Conservation (phyloP, 164 flowering plant genomes). For the Magnolia sinica region DNA sequence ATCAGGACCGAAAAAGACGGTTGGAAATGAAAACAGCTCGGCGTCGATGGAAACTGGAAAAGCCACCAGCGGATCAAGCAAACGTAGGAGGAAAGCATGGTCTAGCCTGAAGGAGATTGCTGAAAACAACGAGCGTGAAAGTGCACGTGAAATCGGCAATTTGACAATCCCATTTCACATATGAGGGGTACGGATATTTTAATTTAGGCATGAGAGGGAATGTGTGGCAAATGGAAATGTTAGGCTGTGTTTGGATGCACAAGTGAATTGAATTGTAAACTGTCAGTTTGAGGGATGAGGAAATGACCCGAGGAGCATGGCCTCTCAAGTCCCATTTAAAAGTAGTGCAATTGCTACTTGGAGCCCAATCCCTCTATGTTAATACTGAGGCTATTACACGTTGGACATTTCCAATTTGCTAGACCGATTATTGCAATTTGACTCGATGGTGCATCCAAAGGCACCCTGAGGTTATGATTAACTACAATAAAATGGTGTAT, state of each 20-base stretch:
- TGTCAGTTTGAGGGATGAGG: too few relatives aligned
- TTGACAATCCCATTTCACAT: conserved; percentile 48
- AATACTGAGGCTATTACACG: too few relatives aligned
- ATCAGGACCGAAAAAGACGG: not conserved
- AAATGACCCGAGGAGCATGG: too few relatives aligned
- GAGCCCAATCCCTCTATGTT: too few relatives aligned
- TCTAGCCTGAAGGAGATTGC: conserved; percentile 19
- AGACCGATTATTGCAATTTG: too few relatives aligned
- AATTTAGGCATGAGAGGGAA: not conserved
- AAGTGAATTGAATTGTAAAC: too few relatives aligned
- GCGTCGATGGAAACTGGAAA: conserved; percentile 4
- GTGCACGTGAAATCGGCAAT: conserved; percentile 20
- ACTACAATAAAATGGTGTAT: too few relatives aligned
- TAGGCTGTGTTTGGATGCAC: not conserved
- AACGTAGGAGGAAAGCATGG: conserved; percentile 19
- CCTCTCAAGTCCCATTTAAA: too few relatives aligned
- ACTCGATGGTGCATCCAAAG: too few relatives aligned
- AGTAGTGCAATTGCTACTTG: too few relatives aligned
- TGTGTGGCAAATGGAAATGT: not conserved
- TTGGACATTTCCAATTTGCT: too few relatives aligned
- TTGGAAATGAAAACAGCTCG: conserved; percentile 21
- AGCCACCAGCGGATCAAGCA: conserved; percentile 5
- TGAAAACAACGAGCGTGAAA: conserved; percentile 2
- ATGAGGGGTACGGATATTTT: conserved; percentile 5
- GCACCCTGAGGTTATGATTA: too few relatives aligned